A percentile compares a stretch with the other conserved stretches of the same genome.
phyloP scores from a whole-genome alignment of 1,139 yeast species.

The Blastobotrys raffinosifermentans region DNA sequence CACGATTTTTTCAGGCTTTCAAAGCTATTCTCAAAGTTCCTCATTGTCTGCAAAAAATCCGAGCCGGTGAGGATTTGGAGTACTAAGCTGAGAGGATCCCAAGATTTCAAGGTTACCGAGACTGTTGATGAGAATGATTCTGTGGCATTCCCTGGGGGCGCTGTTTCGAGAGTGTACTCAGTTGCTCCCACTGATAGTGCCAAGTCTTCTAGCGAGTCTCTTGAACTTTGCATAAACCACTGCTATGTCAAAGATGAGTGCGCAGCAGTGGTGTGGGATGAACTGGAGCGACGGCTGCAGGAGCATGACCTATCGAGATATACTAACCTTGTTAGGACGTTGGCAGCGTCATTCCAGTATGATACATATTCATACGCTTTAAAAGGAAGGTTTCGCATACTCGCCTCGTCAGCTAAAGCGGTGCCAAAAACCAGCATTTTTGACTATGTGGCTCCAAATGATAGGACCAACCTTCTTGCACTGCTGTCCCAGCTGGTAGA shows the following conservation, averaged over 20 bases:
- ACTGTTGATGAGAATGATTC: constrained; percentile 27
- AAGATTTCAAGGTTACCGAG: constrained; percentile 40
- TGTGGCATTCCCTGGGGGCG: constrained; percentile 62
- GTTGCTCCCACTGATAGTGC: constrained; percentile 26
- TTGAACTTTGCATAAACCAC: constrained; percentile 17
- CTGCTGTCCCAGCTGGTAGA: constrained; percentile 4
- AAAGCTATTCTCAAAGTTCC: constrained; percentile 58
- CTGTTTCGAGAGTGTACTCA: constrained; percentile 55
- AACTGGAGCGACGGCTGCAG: constrained; percentile 20
- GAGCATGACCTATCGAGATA: constrained; percentile 30
- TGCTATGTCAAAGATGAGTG: constrained; percentile 20
- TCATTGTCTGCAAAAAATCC: constrained; percentile 53
- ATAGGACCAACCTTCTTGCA: constrained; percentile 6
- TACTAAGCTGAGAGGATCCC: constrained; percentile 40
- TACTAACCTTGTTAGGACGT: constrained; percentile 11
- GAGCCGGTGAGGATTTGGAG: constrained; percentile 51
- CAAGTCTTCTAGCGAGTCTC: constrained; percentile 9
- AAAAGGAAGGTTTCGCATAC: constrained; percentile 14
- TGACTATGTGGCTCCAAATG: constrained; percentile 7
- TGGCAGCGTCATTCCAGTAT: constrained; percentile 11
- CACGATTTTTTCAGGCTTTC: constrained; percentile 63
- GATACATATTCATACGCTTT: constrained; percentile 15
- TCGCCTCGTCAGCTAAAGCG: constrained; percentile 5
- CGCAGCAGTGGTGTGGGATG: constrained; percentile 13
- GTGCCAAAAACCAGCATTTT: constrained; percentile 9